These are phyloP conservation scores for Eimeria mitis DNA, from an alignment of 169 alveolate genomes.

Conservation along the genomic window DNA sequence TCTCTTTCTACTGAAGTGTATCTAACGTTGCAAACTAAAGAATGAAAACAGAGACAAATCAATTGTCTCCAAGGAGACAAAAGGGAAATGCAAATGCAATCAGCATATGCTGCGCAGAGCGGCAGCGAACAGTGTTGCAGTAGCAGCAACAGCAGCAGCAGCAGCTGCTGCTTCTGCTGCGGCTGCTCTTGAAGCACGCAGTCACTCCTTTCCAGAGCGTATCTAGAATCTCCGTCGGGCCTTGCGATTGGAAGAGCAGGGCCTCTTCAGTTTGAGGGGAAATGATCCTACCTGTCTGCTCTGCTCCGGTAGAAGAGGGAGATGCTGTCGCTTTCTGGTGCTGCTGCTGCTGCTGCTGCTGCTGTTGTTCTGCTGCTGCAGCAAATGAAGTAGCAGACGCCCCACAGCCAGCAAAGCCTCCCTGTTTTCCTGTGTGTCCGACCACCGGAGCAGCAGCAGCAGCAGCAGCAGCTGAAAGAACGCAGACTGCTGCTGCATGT, in stretches of 20 bases:
- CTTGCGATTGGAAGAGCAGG: not conserved
- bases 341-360: conserved; percentile 5
- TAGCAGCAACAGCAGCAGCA: conserved; percentile 16
- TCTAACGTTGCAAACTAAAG: not conserved
- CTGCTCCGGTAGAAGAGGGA: not conserved
- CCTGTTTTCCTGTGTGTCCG: conserved; percentile 43
- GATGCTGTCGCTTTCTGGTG: conserved; percentile 18
- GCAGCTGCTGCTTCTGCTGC: not conserved
- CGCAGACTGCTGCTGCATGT: conserved; percentile 46
- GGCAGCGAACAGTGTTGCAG: not conserved
- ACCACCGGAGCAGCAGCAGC: conserved; percentile 27
- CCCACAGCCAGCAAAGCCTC: conserved; percentile 22
- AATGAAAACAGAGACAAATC: not conserved
- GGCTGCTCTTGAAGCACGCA: not conserved
- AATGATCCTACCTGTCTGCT: not conserved
- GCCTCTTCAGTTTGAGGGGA: not conserved
- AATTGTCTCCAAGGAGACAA: not conserved
- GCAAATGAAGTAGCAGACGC: conserved; percentile 5
- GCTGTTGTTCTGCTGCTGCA: conserved; percentile 5
- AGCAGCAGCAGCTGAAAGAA: conserved; percentile 21
- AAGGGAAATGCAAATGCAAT: no score
- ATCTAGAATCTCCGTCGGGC: not conserved
- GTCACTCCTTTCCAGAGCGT: no score
- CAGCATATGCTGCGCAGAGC: not conserved
- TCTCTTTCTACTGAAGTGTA: not conserved